These are phyloP conservation scores for Ajuga reptans DNA, from an alignment of 305 asterid species.

Conservation along the genomic window DNA sequence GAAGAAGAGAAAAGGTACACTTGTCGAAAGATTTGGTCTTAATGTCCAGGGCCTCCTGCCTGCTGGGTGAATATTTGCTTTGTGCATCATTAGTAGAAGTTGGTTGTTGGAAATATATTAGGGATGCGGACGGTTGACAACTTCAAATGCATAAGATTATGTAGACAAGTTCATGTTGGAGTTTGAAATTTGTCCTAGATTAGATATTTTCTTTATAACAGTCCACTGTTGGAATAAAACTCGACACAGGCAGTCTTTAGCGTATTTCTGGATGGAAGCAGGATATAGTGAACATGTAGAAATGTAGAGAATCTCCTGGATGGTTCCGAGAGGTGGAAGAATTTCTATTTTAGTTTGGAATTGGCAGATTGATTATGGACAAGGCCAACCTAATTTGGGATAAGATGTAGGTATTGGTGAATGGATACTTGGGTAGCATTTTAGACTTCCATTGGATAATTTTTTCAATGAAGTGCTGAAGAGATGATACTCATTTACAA, in stretches of 20 bases:
- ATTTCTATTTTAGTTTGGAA: neutral
- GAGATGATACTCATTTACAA: too few relatives aligned
- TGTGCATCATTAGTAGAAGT: slow-evolving; percentile 4
- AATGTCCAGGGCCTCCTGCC: slow-evolving; percentile 36
- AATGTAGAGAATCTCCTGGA: neutral
- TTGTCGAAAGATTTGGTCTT: slow-evolving; percentile 32
- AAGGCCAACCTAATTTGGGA: neutral
- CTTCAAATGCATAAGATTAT: neutral
- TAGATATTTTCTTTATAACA: neutral
- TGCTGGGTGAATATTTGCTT: slow-evolving; percentile 31
- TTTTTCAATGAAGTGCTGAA: neutral
- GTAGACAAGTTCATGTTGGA: neutral
- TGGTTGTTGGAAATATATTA: neutral
- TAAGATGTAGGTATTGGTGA: neutral
- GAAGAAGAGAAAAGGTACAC: slow-evolving; percentile 35
- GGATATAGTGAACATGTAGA: neutral
- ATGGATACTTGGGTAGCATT: too few relatives aligned
- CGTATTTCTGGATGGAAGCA: neutral
- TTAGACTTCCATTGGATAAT: too few relatives aligned
- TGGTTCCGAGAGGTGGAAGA: neutral
- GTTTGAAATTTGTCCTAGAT: slow-evolving; percentile 4
- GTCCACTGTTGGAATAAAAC: neutral
- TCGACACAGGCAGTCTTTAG: neutral
- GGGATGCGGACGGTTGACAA: neutral
- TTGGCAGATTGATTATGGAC: neutral